Conservation (phyloP, 2,329 filamentous ascomycete species). For the Periconia sp. region DNA sequence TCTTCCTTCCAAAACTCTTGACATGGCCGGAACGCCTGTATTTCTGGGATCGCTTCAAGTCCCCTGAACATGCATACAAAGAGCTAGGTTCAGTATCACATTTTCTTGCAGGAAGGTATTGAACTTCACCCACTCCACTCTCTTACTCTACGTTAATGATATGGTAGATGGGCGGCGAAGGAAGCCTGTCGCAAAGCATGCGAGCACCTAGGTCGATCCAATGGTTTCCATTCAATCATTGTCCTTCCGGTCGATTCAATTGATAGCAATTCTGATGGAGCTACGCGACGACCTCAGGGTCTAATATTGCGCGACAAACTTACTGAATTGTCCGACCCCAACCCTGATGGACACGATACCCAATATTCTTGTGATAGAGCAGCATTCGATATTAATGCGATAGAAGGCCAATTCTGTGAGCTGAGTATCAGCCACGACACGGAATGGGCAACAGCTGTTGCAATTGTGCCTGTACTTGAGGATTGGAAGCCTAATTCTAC, state of each 20-base stretch:
- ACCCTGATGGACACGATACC: not conserved
- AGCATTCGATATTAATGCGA: constrained; percentile 16
- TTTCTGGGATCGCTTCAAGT: constrained; percentile 37
- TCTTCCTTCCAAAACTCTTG: constrained; percentile 32
- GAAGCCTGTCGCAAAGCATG: constrained; percentile 57
- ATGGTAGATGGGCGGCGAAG: constrained; percentile 56
- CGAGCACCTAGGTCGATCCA: constrained; percentile 29
- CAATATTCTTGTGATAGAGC: constrained; percentile 1
- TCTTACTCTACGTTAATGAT: constrained; percentile 10
- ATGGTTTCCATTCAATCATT: constrained; percentile 47
- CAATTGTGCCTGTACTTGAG: constrained; percentile 55
- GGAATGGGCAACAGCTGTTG: constrained; percentile 77
- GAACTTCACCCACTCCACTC: not conserved
- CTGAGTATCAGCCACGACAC: constrained; percentile 89
- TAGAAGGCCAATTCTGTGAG: constrained; percentile 62
- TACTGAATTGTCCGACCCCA: constrained; percentile 4
- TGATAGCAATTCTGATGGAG: constrained; percentile 8
- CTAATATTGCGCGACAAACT: constrained; percentile 30
- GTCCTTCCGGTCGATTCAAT: constrained; percentile 35
- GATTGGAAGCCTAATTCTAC: too few species aligned
- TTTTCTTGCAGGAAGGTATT: constrained; percentile 46
- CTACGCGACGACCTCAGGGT: constrained; percentile 28
- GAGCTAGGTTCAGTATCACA: constrained; percentile 24
- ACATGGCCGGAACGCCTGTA: constrained; percentile 39
- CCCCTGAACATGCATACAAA: constrained; percentile 8